Evolutionary conservation across 768 basidiomycete genomes (phyloP), one percentile per base, ranked within the genome.

Genomic region (Serendipita vermifera): DNA sequence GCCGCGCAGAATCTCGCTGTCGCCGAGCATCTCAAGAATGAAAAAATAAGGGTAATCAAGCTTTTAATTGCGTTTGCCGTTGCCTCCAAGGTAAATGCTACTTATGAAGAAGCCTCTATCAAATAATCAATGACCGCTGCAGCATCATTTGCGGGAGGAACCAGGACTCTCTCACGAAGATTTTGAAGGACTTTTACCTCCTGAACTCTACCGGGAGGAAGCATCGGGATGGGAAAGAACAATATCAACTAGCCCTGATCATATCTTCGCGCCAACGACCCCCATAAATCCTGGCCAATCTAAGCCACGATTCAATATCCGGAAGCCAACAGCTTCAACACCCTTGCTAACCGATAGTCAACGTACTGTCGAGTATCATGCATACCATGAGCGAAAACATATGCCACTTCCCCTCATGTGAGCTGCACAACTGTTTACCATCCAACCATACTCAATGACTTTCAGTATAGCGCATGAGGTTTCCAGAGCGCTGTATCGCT

Each of bases 341-440:
- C 87, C 89, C 5, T 73, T 92, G 13, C 71, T 93, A 22, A 69
- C 72, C 51, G 70, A 73, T 33, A 71, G 72, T 36, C 73, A 80
- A 62, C 71, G 75, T 56, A 77, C 75, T 54, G 72, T 84, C 24
- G 78, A 87, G 60, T 78, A 83, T 64, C 75, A 80, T 60, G 66
- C 77, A 15, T 74, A 76, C 65, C 74, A 78, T 38, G 72, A 80
- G 57, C 73, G 75, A 54, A 72, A 77, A 36, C 82, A 80, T 1
- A 72, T 92, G 56, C 91, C 92, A 14, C 70, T 98, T 57, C 91
- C 94, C 43, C 75, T 91, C 40, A 73, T 87, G 82, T 87, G 63
- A 51, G 11, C 33, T 58, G n/a, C 54, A 15, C 15, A 22, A 15
- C 17, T 29, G 3, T 26, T 7, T 33, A 13, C 33, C 14, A 7